phyloP scores from a whole-genome alignment of 2,329 filamentous ascomycete genomes.

The Aspergillus intermedius region DNA sequence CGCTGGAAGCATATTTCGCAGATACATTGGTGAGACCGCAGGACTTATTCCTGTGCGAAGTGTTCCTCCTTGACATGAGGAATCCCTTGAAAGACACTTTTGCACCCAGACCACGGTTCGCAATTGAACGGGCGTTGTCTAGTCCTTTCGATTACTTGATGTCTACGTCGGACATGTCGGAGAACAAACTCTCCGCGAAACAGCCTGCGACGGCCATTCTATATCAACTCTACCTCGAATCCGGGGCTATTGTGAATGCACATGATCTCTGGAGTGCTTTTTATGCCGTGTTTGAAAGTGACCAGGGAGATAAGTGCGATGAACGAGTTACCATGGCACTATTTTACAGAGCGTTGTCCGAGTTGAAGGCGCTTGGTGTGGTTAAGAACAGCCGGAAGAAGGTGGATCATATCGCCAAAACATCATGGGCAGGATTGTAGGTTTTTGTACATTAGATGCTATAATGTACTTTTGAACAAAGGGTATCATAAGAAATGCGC shows the following conservation, averaged over 20 bases:
- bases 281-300: conserved; percentile 44
- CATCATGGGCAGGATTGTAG: conserved; percentile 63
- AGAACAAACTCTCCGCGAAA: conserved; percentile 39
- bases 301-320: conserved; percentile 24
- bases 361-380: conserved; percentile 78
- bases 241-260: conserved; percentile 55
- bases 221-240: conserved; percentile 59
- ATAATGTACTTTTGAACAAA: background rate
- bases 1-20: conserved; percentile 42
- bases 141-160: conserved; percentile 56
- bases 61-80: conserved; percentile 53
- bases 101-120: conserved; percentile 51
- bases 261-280: conserved; percentile 59
- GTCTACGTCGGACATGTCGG: conserved; percentile 37
- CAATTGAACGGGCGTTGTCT: conserved; percentile 54
- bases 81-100: conserved; percentile 54
- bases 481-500: conserved; percentile 1
- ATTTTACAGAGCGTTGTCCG: conserved; percentile 81
- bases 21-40: conserved; percentile 44
- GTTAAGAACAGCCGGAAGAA: conserved; percentile 87
- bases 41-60: conserved; percentile 49
- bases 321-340: conserved; percentile 51
- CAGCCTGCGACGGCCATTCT: conserved; percentile 55
- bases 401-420: conserved; percentile 82
- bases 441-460: conserved; percentile 11